Base-by-base conservation (phyloP, 2,329 filamentous ascomycete genomes). In the Pseudocercospora fijiensis region DNA sequence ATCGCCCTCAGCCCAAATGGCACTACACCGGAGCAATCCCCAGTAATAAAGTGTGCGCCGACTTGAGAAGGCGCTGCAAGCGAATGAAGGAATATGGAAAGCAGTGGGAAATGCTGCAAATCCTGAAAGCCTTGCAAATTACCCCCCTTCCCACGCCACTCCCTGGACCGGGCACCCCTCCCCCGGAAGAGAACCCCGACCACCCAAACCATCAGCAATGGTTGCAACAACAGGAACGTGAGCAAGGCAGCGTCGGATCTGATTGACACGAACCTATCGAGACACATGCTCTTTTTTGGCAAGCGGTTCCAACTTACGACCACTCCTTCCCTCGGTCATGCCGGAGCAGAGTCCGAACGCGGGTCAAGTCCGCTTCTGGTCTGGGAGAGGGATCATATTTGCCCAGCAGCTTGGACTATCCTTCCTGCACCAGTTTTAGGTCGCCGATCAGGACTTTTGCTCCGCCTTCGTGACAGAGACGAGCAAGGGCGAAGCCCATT, bases 1-100 rank as follows among this genome's bases (percentile, higher is more conserved):
- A 70, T 60, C 67, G 71, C n/a, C 67, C 71, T 24, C 73, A 75
- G 67, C 71, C 73, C 10, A 64, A 65, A 7, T 75, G 73, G 73
- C 51, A 64, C 47, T 75, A 75, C 53, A 59, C 30, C 1, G 73
- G 73, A 24, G 56, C 68, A 16, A 51, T 51, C 22, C 71, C 70
- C 11, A 67, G 66, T n/a, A 66, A 62, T 57, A 72, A 70, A 60
- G 67, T 73, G 30, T 68, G 68, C n/a, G 71, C 68, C 26, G 71
- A 74, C 60, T 49, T 75, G 64, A 66, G 66, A 61, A 65, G 73
- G 20, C 63, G 71, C 52, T 64, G 60, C 22, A 73, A 73, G 62
- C 66, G 73, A 28, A 74, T 73, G 70, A 67, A 61, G 65, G 68
- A 68, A 47, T 56, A 53, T 9, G 71, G 71, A 18, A 73, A 74